Evolutionary conservation across 169 alveolate genomes (phyloP).

Genomic region (Sarcocystis neurona): DNA sequence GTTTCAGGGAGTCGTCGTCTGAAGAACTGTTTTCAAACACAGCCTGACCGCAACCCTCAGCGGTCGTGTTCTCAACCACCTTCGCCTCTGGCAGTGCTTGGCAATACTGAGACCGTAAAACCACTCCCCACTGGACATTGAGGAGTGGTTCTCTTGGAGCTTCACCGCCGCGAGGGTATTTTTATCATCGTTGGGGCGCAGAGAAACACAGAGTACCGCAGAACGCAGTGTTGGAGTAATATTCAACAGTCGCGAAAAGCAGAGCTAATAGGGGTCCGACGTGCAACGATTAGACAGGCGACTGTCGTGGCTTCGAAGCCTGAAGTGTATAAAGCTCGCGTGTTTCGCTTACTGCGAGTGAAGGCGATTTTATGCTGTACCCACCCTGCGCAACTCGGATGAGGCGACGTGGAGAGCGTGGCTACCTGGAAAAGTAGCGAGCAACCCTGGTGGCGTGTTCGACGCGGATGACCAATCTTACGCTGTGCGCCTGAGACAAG

Average conservation of each 20-base stretch:
- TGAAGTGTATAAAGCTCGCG: too few relatives aligned
- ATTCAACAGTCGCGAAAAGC: background rate
- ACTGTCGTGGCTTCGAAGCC: too few relatives aligned
- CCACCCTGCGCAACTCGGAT: too few relatives aligned
- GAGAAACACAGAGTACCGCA: background rate
- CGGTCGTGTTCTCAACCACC: conserved; percentile 24
- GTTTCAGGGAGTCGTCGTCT: conserved; percentile 37
- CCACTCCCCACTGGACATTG: conserved; percentile 43
- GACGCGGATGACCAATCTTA: too few relatives aligned
- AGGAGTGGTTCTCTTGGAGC: conserved; percentile 63
- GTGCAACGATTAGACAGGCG: background rate
- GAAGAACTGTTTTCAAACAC: conserved; percentile 47
- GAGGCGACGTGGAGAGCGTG: too few relatives aligned
- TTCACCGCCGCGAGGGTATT: background rate
- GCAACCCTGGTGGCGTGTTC: too few relatives aligned
- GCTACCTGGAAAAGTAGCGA: too few relatives aligned
- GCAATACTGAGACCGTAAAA: conserved; percentile 37
- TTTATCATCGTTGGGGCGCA: too few relatives aligned
- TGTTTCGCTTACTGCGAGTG: too few relatives aligned
- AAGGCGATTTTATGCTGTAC: too few relatives aligned
- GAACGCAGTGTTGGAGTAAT: background rate
- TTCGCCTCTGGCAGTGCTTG: conserved; percentile 7
- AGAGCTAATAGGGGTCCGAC: background rate
- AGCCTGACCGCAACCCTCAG: conserved; percentile 55
- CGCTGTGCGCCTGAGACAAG: too few relatives aligned